These are phyloP conservation scores for Flaveria trinervia DNA, from an alignment of 129 eudicot species.

Conservation along the genomic window DNA sequence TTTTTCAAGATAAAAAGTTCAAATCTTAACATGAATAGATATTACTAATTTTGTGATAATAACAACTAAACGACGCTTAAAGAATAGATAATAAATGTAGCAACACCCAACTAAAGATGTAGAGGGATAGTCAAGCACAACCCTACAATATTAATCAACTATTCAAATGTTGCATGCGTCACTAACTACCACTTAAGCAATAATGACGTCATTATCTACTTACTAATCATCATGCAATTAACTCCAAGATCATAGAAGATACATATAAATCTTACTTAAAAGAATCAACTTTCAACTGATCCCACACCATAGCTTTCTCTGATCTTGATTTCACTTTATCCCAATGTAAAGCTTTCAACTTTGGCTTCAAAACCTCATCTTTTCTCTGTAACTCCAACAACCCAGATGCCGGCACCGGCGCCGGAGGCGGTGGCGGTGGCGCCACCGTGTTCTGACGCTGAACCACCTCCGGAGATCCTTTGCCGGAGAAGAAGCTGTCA, in stretches of 20 bases:
- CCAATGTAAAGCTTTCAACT: slow-evolving; percentile 66
- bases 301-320: slow-evolving; percentile 66
- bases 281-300: slow-evolving; percentile 56
- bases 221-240: neutral
- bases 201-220: neutral
- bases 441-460: slow-evolving; percentile 14
- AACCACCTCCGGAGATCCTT: slow-evolving; percentile 43
- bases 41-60: too few relatives aligned
- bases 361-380: slow-evolving; percentile 49
- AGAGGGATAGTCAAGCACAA: too few relatives aligned
- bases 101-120: too few relatives aligned
- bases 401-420: slow-evolving; percentile 41
- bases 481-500: slow-evolving; percentile 49
- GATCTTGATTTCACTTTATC: slow-evolving; percentile 65
- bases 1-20: too few relatives aligned
- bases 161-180: neutral
- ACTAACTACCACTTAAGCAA: neutral
- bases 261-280: slow-evolving; percentile 48
- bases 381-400: slow-evolving; percentile 9
- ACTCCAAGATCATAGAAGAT: neutral
- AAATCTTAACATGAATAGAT: too few relatives aligned
- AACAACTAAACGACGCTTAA: too few relatives aligned
- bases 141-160: neutral
- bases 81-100: too few relatives aligned
- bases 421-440: slow-evolving; percentile 54